A percentile compares a stretch with the other conserved stretches of the same genome.
Conservation (phyloP, 2,329 filamentous ascomycete species). For the Bipolaris zeicola region DNA sequence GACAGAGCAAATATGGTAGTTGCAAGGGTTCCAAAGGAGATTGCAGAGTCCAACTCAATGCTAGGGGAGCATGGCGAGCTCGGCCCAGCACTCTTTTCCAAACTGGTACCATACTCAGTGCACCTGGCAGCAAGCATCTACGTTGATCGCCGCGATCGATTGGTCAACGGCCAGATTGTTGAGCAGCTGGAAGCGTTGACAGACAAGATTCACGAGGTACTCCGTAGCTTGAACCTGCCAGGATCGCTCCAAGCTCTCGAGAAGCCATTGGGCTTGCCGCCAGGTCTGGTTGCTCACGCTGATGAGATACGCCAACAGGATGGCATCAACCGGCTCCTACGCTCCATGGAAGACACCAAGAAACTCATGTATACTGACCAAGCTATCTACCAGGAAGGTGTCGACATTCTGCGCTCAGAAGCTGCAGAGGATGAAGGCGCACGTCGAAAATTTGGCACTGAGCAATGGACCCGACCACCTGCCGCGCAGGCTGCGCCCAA, state of each 20-base stretch:
- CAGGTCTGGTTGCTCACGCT: constrained; percentile 83
- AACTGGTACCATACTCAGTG: constrained; percentile 92
- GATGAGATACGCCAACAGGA: constrained; percentile 94
- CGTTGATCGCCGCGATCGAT: constrained; percentile 84
- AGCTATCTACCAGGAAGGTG: constrained; percentile 81
- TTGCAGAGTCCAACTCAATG: constrained; percentile 78
- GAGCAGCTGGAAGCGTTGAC: constrained; percentile 83
- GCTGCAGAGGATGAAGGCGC: constrained; percentile 80
- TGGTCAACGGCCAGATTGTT: constrained; percentile 87
- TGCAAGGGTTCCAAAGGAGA: constrained; percentile 77
- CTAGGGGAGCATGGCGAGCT: constrained; percentile 81
- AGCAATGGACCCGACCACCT: constrained; percentile 76
- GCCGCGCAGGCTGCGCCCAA: constrained; percentile 73
- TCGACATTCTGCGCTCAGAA: constrained; percentile 77
- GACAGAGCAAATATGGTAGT: constrained; percentile 89
- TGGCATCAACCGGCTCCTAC: constrained; percentile 75
- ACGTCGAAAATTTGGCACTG: constrained; percentile 80
- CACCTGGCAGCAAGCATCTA: constrained; percentile 96
- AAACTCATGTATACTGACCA: constrained; percentile 84
- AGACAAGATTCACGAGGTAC: constrained; percentile 74
- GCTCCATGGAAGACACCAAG: constrained; percentile 84
- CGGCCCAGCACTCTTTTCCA: constrained; percentile 83
- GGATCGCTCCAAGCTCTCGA: constrained; percentile 93
- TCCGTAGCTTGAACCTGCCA: constrained; percentile 84
- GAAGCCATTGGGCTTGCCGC: constrained; percentile 88